Conservation (phyloP, 1,284 basidiomycete genomes). For the Gymnopus androsaceus region DNA sequence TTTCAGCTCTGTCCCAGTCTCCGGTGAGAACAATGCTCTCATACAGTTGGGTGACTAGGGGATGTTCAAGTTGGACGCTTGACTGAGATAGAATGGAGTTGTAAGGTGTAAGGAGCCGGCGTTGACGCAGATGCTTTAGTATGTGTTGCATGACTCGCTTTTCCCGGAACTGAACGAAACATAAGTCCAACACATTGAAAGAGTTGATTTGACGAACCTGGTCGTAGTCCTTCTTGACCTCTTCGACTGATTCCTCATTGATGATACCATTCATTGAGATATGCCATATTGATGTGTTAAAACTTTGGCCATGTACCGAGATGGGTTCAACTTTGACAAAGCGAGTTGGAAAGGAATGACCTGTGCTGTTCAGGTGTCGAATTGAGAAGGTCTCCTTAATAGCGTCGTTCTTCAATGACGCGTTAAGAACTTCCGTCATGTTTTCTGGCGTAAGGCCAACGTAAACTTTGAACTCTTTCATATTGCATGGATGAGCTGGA, state of each 20-base stretch:
- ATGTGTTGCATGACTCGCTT: slow-evolving; percentile 64
- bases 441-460: slow-evolving; percentile 63
- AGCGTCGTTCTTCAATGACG: slow-evolving; percentile 64
- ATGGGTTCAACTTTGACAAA: slow-evolving; percentile 75
- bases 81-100: slow-evolving; percentile 60
- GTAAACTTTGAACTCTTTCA: slow-evolving; percentile 77
- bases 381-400: slow-evolving; percentile 64
- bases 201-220: slow-evolving; percentile 47
- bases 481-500: slow-evolving; percentile 76
- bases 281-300: slow-evolving; percentile 79
- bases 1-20: slow-evolving; percentile 62
- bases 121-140: slow-evolving; percentile 78
- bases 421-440: slow-evolving; percentile 64
- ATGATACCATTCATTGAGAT: slow-evolving; percentile 60
- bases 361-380: slow-evolving; percentile 52
- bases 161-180: slow-evolving; percentile 59
- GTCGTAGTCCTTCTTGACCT: slow-evolving; percentile 52
- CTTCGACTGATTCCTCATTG: slow-evolving; percentile 56
- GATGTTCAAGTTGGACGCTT: slow-evolving; percentile 67
- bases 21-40: slow-evolving; percentile 67
- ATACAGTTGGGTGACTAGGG: slow-evolving; percentile 68
- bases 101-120: slow-evolving; percentile 71
- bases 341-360: slow-evolving; percentile 60
- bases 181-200: slow-evolving; percentile 13
- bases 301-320: slow-evolving; percentile 56